phyloP scores from a whole-genome alignment of 306 rosid genomes.

The Macrotyloma uniflorum region DNA sequence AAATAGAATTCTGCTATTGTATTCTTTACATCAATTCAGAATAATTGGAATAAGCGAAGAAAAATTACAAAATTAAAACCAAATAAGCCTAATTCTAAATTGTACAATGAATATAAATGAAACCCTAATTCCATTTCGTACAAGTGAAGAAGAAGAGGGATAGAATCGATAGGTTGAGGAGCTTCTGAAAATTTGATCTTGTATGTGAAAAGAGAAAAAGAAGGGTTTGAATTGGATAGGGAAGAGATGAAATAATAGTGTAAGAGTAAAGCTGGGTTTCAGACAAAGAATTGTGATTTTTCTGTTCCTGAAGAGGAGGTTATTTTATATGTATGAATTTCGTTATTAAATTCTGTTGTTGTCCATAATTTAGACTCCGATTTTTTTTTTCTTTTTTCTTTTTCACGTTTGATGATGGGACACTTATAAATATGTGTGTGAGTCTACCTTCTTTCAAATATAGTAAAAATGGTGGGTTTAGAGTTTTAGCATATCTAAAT shows the following conservation, averaged over 20 bases:
- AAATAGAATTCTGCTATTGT: not conserved
- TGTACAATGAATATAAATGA: constrained; percentile 12
- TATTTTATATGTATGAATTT: not conserved
- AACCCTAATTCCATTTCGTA: constrained; percentile 5
- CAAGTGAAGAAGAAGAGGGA: not conserved
- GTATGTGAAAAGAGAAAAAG: not conserved
- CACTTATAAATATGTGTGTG: not conserved
- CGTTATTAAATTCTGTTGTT: not conserved
- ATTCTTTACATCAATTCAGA: not conserved
- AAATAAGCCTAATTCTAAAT: constrained; percentile 9
- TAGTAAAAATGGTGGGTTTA: not conserved
- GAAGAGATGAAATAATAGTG: not conserved
- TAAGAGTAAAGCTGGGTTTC: not conserved
- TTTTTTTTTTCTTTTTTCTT: not conserved
- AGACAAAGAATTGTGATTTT: not conserved
- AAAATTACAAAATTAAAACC: not conserved
- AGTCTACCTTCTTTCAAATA: not conserved
- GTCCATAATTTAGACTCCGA: not conserved
- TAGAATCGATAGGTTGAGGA: not conserved
- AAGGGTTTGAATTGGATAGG: not conserved
- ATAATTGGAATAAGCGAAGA: not conserved
- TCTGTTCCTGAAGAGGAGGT: not conserved
- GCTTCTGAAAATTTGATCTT: not conserved
- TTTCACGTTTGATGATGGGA: not conserved
- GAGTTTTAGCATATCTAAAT: not conserved